Conservation (phyloP, 2,329 filamentous ascomycete genomes). For the Alternaria tenuissima region DNA sequence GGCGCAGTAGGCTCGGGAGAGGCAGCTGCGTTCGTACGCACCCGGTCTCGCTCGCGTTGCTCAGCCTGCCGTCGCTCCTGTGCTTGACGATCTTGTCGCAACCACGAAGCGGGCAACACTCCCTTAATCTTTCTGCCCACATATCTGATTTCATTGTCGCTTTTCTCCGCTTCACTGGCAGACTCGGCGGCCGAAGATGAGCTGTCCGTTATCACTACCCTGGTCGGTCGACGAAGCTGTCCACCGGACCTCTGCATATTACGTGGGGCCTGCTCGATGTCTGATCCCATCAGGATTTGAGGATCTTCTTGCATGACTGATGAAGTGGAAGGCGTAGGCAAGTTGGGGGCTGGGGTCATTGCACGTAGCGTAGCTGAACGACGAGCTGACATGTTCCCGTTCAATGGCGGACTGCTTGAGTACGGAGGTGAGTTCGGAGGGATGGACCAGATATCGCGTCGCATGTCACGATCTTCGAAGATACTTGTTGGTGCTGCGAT, state of each 20-base stretch:
- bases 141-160: constrained; percentile 42
- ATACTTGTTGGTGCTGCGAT: constrained; percentile 16
- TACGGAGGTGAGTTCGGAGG: constrained; percentile 56
- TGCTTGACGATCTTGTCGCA: constrained; percentile 56
- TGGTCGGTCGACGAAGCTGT: constrained; percentile 21
- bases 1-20: constrained; percentile 37
- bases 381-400: constrained; percentile 14
- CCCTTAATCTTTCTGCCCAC: constrained; percentile 56
- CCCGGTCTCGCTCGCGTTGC: constrained; percentile 25
- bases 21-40: constrained; percentile 11
- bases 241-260: constrained; percentile 22
- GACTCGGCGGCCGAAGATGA: constrained; percentile 29
- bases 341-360: constrained; percentile 21
- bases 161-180: constrained; percentile 42
- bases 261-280: constrained; percentile 30
- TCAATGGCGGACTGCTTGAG: constrained; percentile 40
- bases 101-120: constrained; percentile 60
- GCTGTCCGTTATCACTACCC: constrained; percentile 31
- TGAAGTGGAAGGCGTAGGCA: constrained; percentile 46
- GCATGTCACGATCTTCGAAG: constrained; percentile 12
- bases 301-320: constrained; percentile 36
- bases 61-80: constrained; percentile 36
- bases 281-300: constrained; percentile 24
- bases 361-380: constrained; percentile 9
- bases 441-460: constrained; percentile 46